Conservation (phyloP, 2,329 filamentous ascomycete genomes). For the Penicillium sp. region DNA sequence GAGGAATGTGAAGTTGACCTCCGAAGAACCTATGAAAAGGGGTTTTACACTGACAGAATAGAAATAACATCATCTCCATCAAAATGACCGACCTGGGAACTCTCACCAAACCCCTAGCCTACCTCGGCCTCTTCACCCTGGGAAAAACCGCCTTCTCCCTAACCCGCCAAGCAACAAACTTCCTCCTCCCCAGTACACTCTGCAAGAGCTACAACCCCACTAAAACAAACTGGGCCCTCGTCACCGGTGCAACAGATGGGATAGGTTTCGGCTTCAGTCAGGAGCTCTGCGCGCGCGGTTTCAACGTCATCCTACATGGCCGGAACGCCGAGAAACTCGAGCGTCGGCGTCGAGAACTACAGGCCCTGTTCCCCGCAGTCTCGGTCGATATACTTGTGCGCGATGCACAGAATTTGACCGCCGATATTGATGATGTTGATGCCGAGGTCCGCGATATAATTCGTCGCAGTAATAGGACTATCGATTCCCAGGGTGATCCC, state of each 20-base stretch:
- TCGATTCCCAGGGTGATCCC: background rate
- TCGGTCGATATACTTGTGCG: constrained; percentile 42
- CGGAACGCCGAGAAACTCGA: constrained; percentile 51
- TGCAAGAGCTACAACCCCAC: constrained; percentile 17
- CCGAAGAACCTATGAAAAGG: background rate
- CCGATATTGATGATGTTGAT: constrained; percentile 26
- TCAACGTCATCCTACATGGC: constrained; percentile 60
- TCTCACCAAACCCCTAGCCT: constrained; percentile 11
- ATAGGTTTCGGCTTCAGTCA: constrained; percentile 53
- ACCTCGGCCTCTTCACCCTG: constrained; percentile 17
- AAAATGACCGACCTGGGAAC: constrained; percentile 4
- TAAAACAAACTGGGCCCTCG: constrained; percentile 21
- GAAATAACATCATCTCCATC: background rate
- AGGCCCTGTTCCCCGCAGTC: constrained; percentile 36
- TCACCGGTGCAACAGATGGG: constrained; percentile 55
- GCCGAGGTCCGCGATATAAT: constrained; percentile 25
- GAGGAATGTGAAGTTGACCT: background rate
- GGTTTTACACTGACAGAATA: background rate
- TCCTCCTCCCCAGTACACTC: constrained; percentile 16
- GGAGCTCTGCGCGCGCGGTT: constrained; percentile 52
- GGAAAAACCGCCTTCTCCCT: constrained; percentile 12
- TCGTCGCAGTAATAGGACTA: constrained; percentile 10
- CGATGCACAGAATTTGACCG: constrained; percentile 38
- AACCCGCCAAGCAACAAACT: constrained; percentile 15
- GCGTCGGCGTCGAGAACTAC: constrained; percentile 41